phyloP scores from a whole-genome alignment of 2,329 filamentous ascomycete genomes.

The Xenosphaeropsis pyriputrescens region DNA sequence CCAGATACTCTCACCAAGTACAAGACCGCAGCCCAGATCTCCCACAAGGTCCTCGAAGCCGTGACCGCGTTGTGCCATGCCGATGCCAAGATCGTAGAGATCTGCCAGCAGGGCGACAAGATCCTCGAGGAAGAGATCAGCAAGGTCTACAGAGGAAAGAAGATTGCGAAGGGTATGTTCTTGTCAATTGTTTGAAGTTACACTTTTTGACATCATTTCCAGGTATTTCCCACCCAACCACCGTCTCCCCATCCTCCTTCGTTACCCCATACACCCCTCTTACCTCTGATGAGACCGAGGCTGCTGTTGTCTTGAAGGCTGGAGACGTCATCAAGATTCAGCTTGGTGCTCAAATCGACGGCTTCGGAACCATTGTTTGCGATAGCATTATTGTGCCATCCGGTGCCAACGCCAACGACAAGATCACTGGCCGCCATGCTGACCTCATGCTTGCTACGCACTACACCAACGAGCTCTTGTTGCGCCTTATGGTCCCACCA shows the following conservation, averaged over 20 bases:
- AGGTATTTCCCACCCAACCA: constrained; percentile 90
- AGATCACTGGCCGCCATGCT: constrained; percentile 62
- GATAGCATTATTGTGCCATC: constrained; percentile 68
- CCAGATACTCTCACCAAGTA: constrained; percentile 97
- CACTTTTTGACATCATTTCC: constrained; percentile 4
- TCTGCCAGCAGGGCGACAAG: constrained; percentile 94
- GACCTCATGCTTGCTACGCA: constrained; percentile 83
- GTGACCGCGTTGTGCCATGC: constrained; percentile 63
- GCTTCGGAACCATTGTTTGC: constrained; percentile 91
- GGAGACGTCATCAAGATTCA: constrained; percentile 93
- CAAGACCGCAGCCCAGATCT: constrained; percentile 91
- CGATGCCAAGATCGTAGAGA: constrained; percentile 80
- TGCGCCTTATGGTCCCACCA: constrained; percentile 84
- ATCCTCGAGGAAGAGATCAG: constrained; percentile 82
- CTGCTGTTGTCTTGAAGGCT: constrained; percentile 62
- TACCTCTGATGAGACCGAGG: constrained; percentile 73
- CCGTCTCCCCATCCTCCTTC: constrained; percentile 84
- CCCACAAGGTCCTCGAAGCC: constrained; percentile 84
- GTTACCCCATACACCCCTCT: constrained; percentile 95
- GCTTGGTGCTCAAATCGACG: constrained; percentile 96
- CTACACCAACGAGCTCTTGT: constrained; percentile 89
- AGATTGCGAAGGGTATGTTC: constrained; percentile 69
- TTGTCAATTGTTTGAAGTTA: neutral
- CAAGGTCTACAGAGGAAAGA: constrained; percentile 98
- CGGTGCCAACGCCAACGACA: constrained; percentile 43